These are phyloP conservation scores for Naegleria fowleri DNA, from an alignment of 208 protist genomes.

Conservation along the genomic window DNA sequence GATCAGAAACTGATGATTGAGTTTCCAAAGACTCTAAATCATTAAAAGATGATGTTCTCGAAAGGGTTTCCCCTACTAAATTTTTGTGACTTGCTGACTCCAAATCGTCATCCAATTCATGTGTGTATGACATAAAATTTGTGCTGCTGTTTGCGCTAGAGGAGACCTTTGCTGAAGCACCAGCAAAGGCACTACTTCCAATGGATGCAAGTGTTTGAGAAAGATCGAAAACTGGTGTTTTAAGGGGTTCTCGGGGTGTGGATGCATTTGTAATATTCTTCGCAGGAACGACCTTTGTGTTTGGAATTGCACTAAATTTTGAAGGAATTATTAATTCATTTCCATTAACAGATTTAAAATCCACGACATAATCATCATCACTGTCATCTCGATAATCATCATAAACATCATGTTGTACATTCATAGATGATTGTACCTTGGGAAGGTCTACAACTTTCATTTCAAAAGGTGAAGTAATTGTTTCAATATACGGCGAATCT, in stretches of 20 bases:
- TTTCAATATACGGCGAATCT: too few species aligned
- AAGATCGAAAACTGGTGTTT: neutral
- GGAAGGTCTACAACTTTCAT: too few species aligned
- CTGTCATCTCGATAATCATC: neutral
- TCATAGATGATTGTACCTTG: too few species aligned
- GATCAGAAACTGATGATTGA: neutral
- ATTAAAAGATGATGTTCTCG: neutral
- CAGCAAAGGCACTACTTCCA: neutral
- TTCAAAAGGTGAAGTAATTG: too few species aligned
- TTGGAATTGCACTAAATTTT: neutral
- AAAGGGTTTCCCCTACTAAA: neutral
- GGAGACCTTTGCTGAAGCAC: neutral
- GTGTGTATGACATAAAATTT: neutral
- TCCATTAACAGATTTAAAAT: neutral
- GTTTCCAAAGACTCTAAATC: neutral
- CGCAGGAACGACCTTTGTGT: neutral
- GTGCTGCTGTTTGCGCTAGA: neutral
- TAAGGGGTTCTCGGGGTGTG: neutral
- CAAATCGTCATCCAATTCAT: neutral
- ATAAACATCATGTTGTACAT: too few species aligned
- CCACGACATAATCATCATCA: neutral
- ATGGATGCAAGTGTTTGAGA: neutral
- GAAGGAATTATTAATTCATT: neutral
- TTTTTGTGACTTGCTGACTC: neutral
- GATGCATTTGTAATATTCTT: neutral